phyloP scores from a whole-genome alignment of 2,329 filamentous ascomycete genomes.

The Colletotrichum higginsianum region DNA sequence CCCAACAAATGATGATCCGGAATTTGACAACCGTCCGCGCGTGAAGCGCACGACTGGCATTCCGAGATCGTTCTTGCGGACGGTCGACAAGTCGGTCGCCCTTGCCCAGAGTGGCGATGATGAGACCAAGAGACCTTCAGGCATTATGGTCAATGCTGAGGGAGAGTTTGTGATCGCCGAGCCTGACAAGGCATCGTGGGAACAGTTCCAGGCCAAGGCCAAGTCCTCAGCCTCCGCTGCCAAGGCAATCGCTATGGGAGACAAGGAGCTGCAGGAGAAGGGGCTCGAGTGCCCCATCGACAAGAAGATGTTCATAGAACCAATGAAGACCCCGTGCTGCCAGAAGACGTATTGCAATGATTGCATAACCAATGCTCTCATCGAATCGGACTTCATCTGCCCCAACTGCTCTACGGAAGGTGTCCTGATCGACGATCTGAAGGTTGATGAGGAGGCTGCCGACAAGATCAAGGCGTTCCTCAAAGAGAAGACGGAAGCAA shows the following conservation, averaged over 20 bases:
- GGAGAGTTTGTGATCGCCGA: slow-evolving; percentile 98
- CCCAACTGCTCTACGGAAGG: slow-evolving; percentile 92
- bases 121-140: slow-evolving; percentile 83
- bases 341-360: slow-evolving; percentile 99
- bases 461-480: slow-evolving; percentile 84
- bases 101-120: slow-evolving; percentile 83
- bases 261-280: slow-evolving; percentile 89
- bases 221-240: slow-evolving; percentile 88
- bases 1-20: slow-evolving; percentile 98
- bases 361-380: slow-evolving; percentile 98
- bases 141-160: slow-evolving; percentile 97
- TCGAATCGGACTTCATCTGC: slow-evolving; percentile 98
- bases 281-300: slow-evolving; percentile 96
- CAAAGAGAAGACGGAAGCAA: slow-evolving; percentile 70
- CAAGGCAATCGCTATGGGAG: slow-evolving; percentile 81
- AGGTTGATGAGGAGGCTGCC: slow-evolving; percentile 83
- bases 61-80: slow-evolving; percentile 94
- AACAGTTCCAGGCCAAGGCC: slow-evolving; percentile 95
- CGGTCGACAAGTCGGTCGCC: slow-evolving; percentile 90
- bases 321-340: slow-evolving; percentile 99
- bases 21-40: slow-evolving; percentile 92
- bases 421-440: slow-evolving; percentile 92
- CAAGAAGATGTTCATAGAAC: slow-evolving; percentile 98
- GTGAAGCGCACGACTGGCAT: slow-evolving; percentile 98
- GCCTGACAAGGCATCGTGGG: slow-evolving; percentile 96